Conservation (phyloP, 2,329 filamentous ascomycete species). For the Alternaria tenuissima region DNA sequence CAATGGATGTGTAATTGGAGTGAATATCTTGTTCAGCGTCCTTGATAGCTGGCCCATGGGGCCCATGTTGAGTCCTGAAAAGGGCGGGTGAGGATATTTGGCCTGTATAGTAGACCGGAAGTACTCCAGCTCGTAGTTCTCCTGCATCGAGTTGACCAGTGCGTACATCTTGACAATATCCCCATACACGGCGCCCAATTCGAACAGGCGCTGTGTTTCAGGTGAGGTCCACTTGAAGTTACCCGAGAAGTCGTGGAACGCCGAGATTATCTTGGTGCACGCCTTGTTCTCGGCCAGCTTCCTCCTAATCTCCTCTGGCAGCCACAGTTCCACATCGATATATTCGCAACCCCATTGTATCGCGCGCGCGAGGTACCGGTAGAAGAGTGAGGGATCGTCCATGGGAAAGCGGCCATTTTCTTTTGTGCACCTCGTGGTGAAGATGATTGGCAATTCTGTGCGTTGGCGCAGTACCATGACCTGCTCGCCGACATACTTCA, state of each 20-base stretch:
- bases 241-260: constrained; percentile 88
- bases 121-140: constrained; percentile 90
- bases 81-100: constrained; percentile 74
- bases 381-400: constrained; percentile 77
- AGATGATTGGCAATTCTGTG: constrained; percentile 89
- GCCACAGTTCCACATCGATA: constrained; percentile 87
- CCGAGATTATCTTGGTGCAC: constrained; percentile 87
- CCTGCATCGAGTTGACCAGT: constrained; percentile 80
- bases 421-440: constrained; percentile 80
- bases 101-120: constrained; percentile 79
- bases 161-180: constrained; percentile 94
- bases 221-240: constrained; percentile 82
- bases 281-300: constrained; percentile 74
- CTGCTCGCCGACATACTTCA: constrained; percentile 86
- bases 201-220: constrained; percentile 75
- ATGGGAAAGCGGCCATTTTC: constrained; percentile 88
- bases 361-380: constrained; percentile 80
- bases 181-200: constrained; percentile 74
- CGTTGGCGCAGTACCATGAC: constrained; percentile 83
- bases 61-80: constrained; percentile 89
- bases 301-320: constrained; percentile 77
- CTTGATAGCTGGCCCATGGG: constrained; percentile 85
- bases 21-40: constrained; percentile 85
- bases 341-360: constrained; percentile 92
- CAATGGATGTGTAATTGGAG: constrained; percentile 85